Conservation (phyloP, 2,329 filamentous ascomycete genomes). For the Pseudogymnoascus sp. region DNA sequence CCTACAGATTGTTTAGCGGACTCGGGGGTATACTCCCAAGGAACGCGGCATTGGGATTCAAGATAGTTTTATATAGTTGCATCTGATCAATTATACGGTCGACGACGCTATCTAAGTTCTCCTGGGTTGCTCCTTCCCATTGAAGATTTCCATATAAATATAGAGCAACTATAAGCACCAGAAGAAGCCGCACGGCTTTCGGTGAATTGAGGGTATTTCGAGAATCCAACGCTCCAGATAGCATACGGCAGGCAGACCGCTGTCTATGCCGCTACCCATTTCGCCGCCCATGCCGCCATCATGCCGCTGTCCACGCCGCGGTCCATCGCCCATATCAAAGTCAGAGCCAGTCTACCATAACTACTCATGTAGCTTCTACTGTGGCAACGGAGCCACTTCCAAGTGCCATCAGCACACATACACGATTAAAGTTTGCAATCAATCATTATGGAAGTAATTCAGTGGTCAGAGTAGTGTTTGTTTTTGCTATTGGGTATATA, state of each 20-base stretch:
- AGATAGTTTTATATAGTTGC: neutral
- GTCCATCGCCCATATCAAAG: neutral
- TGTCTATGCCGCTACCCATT: too few species aligned
- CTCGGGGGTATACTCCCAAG: neutral
- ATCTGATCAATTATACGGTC: neutral
- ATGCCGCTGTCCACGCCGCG: too few species aligned
- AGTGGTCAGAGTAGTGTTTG: neutral
- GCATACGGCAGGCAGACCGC: neutral
- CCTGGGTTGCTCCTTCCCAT: neutral
- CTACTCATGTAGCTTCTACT: neutral
- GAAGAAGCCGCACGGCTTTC: neutral
- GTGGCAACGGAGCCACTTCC: neutral
- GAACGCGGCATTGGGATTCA: neutral
- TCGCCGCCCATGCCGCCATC: too few species aligned
- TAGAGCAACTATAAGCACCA: neutral
- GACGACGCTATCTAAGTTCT: neutral
- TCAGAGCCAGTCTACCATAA: neutral
- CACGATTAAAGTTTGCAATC: neutral
- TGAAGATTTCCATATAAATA: too few species aligned
- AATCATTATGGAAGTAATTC: neutral
- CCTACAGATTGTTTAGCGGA: neutral
- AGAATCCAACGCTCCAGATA: neutral
- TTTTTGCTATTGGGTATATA: conserved; percentile 8
- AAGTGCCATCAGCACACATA: neutral
- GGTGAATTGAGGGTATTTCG: neutral